Conservation (phyloP, 148 eudicot species). For the Vaccinium corymbosum region DNA sequence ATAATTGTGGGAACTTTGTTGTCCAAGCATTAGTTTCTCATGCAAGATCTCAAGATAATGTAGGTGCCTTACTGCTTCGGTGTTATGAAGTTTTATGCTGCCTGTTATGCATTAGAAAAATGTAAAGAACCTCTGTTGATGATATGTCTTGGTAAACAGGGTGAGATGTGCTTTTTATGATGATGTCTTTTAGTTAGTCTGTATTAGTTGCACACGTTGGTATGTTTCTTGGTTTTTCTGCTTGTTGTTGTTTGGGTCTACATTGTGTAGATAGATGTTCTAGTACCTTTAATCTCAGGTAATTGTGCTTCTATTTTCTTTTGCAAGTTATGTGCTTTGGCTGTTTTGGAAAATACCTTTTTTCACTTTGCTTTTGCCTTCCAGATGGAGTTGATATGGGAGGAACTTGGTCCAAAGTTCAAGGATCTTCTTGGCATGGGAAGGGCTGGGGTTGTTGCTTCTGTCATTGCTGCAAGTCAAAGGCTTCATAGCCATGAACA, state of each 20-base stretch:
- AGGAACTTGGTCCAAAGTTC: slow-evolving; percentile 71
- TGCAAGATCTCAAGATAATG: slow-evolving; percentile 66
- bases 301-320: slow-evolving; percentile 1
- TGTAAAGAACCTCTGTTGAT: neutral
- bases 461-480: slow-evolving; percentile 71
- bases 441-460: slow-evolving; percentile 82
- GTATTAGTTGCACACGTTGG: neutral
- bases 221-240: too few species aligned
- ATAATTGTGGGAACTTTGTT: slow-evolving; percentile 78
- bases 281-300: neutral
- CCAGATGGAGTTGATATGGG: slow-evolving; percentile 69
- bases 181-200: neutral
- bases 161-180: neutral
- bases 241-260: neutral
- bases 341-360: neutral
- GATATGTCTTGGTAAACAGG: neutral
- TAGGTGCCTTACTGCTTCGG: slow-evolving; percentile 35
- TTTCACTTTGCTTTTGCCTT: slow-evolving; percentile 20
- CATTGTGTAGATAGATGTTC: neutral
- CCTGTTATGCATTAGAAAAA: neutral
- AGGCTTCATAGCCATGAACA: slow-evolving; percentile 68
- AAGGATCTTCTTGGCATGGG: slow-evolving; percentile 68
- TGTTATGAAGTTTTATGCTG: neutral
- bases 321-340: neutral
- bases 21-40: slow-evolving; percentile 82